Evolutionary conservation across 129 eudicot genomes (phyloP).

Genomic region (Helichrysum umbraculigerum): DNA sequence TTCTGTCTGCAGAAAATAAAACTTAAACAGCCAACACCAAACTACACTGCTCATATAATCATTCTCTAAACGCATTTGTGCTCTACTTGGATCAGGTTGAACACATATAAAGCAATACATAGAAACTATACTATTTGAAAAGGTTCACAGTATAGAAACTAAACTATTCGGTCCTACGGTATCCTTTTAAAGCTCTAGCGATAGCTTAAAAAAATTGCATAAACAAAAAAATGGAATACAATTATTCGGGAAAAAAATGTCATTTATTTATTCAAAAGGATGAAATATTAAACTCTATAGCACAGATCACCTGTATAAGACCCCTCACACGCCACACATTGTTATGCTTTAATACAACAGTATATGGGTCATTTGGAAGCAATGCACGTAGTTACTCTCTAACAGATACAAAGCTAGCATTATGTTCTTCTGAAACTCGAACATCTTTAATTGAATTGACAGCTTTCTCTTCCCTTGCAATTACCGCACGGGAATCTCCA

Average conservation of each 20-base stretch:
- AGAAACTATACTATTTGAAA: slow-evolving; percentile 22
- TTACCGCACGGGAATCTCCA: slow-evolving; percentile 69
- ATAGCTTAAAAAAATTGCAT: slow-evolving; percentile 13
- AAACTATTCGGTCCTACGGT: neutral
- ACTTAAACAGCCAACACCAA: neutral
- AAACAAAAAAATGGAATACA: neutral
- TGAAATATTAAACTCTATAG: neutral
- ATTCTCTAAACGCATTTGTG: neutral
- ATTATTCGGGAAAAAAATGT: neutral
- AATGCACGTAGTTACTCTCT: slow-evolving; percentile 48
- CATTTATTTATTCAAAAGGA: neutral
- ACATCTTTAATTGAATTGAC: slow-evolving; percentile 36
- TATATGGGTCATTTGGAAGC: slow-evolving; percentile 65
- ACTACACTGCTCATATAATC: neutral
- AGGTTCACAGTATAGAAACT: neutral
- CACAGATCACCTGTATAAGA: slow-evolving; percentile 53
- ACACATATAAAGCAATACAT: slow-evolving; percentile 19
- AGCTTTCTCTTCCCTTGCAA: slow-evolving; percentile 44
- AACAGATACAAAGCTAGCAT: slow-evolving; percentile 54
- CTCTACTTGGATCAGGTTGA: neutral
- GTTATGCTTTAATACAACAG: slow-evolving; percentile 61
- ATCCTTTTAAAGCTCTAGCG: neutral
- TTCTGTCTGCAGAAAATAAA: slow-evolving; percentile 35
- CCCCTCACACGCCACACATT: slow-evolving; percentile 82
- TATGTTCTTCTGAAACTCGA: slow-evolving; percentile 64